Conservation (phyloP, 176 grass and related monocot genomes). For the Ananas comosus region DNA sequence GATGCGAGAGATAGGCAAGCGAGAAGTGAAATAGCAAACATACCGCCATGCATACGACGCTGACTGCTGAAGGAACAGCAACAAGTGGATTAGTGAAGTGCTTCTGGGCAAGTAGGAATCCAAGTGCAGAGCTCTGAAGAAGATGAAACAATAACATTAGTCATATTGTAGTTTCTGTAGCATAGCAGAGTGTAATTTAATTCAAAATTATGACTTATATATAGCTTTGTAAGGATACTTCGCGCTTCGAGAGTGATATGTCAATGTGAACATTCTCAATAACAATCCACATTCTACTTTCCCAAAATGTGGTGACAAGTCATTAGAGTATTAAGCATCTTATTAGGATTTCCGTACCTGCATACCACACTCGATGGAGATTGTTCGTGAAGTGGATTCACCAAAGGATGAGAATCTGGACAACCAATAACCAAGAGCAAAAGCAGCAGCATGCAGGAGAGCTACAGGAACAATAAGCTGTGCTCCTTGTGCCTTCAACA, state of each 20-base stretch:
- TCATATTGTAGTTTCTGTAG: background rate
- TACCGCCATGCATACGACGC: constrained; percentile 92
- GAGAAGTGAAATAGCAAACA: constrained; percentile 14
- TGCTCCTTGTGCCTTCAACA: constrained; percentile 71
- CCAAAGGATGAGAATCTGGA: constrained; percentile 62
- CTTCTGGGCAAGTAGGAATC: constrained; percentile 97
- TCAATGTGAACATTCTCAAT: background rate
- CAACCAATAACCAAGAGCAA: constrained; percentile 76
- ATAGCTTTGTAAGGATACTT: background rate
- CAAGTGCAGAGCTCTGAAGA: constrained; percentile 84
- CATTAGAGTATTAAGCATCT: background rate
- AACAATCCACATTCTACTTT: background rate
- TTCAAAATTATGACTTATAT: background rate
- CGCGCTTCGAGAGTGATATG: background rate
- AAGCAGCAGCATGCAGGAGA: constrained; percentile 72
- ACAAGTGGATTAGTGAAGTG: constrained; percentile 95
- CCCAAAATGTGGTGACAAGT: background rate
- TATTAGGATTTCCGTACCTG: constrained; percentile 45
- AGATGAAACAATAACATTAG: constrained; percentile 7
- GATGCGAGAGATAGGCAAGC: background rate
- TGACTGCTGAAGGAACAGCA: constrained; percentile 95
- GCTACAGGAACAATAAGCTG: constrained; percentile 80
- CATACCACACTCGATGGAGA: constrained; percentile 98
- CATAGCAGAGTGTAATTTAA: background rate
- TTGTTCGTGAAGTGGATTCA: constrained; percentile 87